These are phyloP conservation scores for Sugiyamaella grinbergsii DNA, from an alignment of 1,139 yeast species.

Conservation along the genomic window DNA sequence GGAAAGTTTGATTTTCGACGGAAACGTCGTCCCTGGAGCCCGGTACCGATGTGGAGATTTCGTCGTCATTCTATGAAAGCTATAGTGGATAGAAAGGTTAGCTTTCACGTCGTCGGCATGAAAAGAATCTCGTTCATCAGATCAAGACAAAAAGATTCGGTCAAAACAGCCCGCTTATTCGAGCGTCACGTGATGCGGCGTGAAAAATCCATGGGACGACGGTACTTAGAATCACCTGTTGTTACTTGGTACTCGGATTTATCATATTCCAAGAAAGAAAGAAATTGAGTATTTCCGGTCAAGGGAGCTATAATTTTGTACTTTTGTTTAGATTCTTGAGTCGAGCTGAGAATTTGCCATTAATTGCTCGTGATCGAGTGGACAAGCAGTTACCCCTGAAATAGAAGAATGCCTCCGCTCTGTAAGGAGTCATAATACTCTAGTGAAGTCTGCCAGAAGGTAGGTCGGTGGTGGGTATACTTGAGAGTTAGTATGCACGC, in stretches of 20 bases:
- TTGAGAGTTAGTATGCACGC: too few relatives aligned
- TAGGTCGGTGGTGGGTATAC: too few relatives aligned
- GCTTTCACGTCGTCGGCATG: too few relatives aligned
- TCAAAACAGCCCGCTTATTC: neutral
- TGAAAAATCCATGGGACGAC: neutral
- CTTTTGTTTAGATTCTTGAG: too few relatives aligned
- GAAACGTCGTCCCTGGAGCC: slow-evolving; percentile 18
- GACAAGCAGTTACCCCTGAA: too few relatives aligned
- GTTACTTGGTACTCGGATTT: neutral
- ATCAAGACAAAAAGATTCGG: neutral
- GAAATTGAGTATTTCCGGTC: too few relatives aligned
- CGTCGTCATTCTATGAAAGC: slow-evolving; percentile 14
- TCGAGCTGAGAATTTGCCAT: too few relatives aligned
- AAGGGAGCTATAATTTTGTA: too few relatives aligned
- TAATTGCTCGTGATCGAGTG: too few relatives aligned
- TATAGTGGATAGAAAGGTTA: too few relatives aligned
- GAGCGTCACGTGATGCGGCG: slow-evolving; percentile 3
- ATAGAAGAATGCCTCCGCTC: slow-evolving; percentile 8
- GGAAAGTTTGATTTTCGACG: slow-evolving; percentile 32
- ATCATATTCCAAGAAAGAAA: neutral
- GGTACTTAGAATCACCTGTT: neutral
- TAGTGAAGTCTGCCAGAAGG: slow-evolving; percentile 14
- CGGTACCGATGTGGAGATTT: slow-evolving; percentile 13
- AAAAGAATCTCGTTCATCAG: too few relatives aligned
- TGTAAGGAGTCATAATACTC: slow-evolving; percentile 3